Evolutionary conservation across 176 grass and related monocot species (phyloP).

Genomic region (Ensete glaucum): DNA sequence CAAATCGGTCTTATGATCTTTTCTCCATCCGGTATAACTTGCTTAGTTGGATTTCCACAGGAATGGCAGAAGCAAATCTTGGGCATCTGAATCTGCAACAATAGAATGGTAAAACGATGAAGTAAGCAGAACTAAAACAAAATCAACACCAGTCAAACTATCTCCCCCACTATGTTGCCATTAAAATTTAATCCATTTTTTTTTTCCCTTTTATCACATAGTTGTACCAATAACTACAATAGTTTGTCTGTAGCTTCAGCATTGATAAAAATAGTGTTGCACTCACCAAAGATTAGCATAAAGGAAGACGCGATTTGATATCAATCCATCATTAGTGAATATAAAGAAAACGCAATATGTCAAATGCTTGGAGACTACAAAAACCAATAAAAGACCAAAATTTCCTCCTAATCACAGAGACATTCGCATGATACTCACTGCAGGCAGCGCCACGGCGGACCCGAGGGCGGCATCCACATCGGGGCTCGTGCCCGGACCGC

Average conservation of each 20-base stretch:
- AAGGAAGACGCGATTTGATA: too few relatives aligned
- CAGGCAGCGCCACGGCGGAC: constrained; percentile 15
- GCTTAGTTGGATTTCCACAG: constrained; percentile 77
- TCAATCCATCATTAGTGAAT: too few relatives aligned
- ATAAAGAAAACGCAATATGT: too few relatives aligned
- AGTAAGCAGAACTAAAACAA: not conserved
- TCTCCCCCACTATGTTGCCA: not conserved
- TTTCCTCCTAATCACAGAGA: not conserved
- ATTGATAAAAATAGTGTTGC: not conserved
- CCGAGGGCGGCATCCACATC: constrained; percentile 17
- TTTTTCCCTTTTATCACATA: not conserved
- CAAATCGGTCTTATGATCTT: constrained; percentile 85
- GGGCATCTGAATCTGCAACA: constrained; percentile 45
- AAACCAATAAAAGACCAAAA: too few relatives aligned
- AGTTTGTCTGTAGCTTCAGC: not conserved
- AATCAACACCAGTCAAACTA: not conserved
- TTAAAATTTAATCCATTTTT: not conserved
- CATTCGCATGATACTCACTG: constrained; percentile 22
- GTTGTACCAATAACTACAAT: not conserved
- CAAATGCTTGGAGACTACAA: too few relatives aligned
- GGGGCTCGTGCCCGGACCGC: constrained; percentile 19
- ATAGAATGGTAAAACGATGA: not conserved
- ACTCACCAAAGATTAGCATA: not conserved
- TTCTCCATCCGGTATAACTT: constrained; percentile 71
- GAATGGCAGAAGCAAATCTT: constrained; percentile 62